Conservation (phyloP, 164 flowering plant species). For the Piper betle region DNA sequence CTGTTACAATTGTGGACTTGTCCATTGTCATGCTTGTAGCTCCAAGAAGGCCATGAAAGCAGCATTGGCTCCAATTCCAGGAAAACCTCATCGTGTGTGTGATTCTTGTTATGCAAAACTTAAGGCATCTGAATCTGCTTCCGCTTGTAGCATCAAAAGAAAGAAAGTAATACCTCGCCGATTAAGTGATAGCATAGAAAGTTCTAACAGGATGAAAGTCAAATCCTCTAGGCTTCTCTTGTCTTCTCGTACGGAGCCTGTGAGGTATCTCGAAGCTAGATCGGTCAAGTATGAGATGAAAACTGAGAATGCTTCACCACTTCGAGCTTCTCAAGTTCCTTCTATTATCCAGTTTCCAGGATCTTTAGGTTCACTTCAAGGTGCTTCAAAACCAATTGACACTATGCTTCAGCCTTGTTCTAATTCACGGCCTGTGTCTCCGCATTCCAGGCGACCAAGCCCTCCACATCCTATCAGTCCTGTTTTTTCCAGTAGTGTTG, state of each 20-base stretch:
- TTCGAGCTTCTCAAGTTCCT: constrained; percentile 47
- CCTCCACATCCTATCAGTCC: constrained; percentile 58
- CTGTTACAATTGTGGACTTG: constrained; percentile 20
- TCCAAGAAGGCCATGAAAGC: constrained; percentile 36
- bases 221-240: constrained; percentile 37
- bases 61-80: constrained; percentile 42
- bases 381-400: constrained; percentile 30
- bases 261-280: constrained; percentile 36
- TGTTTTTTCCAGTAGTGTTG: constrained; percentile 44
- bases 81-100: constrained; percentile 53
- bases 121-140: constrained; percentile 35
- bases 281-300: constrained; percentile 21
- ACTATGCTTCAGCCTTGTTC: constrained; percentile 18
- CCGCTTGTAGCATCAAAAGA: constrained; percentile 14
- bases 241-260: constrained; percentile 36
- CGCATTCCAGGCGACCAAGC: constrained; percentile 60
- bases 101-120: constrained; percentile 44
- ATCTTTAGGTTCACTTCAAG: constrained; percentile 39
- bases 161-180: constrained; percentile 21
- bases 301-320: constrained; percentile 27
- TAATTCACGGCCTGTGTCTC: constrained; percentile 47
- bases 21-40: constrained; percentile 44
- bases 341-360: constrained; percentile 38
- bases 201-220: constrained; percentile 27
- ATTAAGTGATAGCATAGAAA: constrained; percentile 30